Evolutionary conservation across 306 rosid species (phyloP), one percentile per base, ranked within the genome.

Genomic region (Sphenostylis stenocarpa): DNA sequence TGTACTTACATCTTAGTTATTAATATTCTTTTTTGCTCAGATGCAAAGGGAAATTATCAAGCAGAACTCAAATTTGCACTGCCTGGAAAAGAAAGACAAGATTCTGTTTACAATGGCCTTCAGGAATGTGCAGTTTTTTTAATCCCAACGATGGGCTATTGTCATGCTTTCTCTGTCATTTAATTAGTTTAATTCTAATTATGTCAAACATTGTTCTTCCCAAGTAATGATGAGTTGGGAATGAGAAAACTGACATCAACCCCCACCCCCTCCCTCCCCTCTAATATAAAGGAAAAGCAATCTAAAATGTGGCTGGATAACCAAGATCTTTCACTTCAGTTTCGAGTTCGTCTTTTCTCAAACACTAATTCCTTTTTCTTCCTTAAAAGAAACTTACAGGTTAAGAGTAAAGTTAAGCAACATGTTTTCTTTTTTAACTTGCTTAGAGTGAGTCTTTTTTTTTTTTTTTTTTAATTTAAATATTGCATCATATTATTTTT

Each of bases 41-140:
- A 84, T 52, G 73, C 87, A 15, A 75, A 72, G 76, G 88, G 70
- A 84, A 76, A 88, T 65, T 70, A 71, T 72, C 70, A 77, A 66
- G 73, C 70, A 2, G 77, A 82, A 73, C 91, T 92, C 70, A 95
- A 95, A 75, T 95, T 92, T 79, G 77, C 97, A 23, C 53, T 88
- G 63, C 99, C 99, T 10, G 99, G 99, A 36, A 95, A 95, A 88
- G 99, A 95, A 85, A 87, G 99, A 81, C 99, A 95, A 79, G 96
- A 95, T 85, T 95, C 97, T 34, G 99, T 95, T 73, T 95, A 83
- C 89, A 91, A 80, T 61, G 97, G 99, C 70, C 85, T 95, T 60
- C 97, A 92, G 97, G 99, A 88, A 88, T 78, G 80, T 80, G 76
- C 73, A 56, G 41, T 73, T 64, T 36, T 67, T 21, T 39, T n/a